Base-by-base conservation (phyloP, 805 yeast genomes). In the Candida nitratophila region DNA sequence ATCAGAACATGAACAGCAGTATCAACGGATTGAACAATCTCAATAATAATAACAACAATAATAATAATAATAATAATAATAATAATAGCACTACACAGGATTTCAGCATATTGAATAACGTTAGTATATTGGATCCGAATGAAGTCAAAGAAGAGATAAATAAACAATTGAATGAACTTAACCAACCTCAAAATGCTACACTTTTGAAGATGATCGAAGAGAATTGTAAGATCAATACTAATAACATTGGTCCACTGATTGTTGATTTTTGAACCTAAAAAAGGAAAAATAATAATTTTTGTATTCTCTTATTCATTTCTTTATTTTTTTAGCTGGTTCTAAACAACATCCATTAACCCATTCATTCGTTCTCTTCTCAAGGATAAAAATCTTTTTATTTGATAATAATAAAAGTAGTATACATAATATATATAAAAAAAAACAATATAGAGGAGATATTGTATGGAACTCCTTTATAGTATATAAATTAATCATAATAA, bases 241-340 rank as follows among this genome's bases (percentile, higher is more conserved):
- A 32, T 15, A 35, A 37, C 9, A 39, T 50, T 14, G 53, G 51
- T 19, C 39, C 45, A 11, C 27, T 50, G 19, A 29, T 44, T 22
- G 49, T 33, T 21, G 40, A 47, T n/a, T 42, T 50, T 16, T 39
- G 29, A 39, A 35, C n/a, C n/a, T n/a, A n/a, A n/a, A n/a, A n/a
- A n/a, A n/a, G n/a, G n/a, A n/a, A n/a, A n/a, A n/a, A n/a, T n/a
- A n/a, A n/a, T n/a, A n/a, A n/a, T n/a, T n/a, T n/a, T n/a, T n/a
- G n/a, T n/a, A n/a, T n/a, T n/a, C n/a, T n/a, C n/a, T n/a, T n/a
- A n/a, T n/a, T n/a, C n/a, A n/a, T n/a, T n/a, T n/a, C n/a, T n/a
- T 10, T 35, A 22, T 19, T 29, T 30, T 20, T 30, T 39, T 39
- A 34, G 37, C 37, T 34, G 37, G 37, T 19, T 34, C 37, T 22